Percentiles rank a stretch among this genome's conserved stretches.
These are phyloP conservation scores for Aspergillus sp. DNA, from an alignment of 2,329 filamentous ascomycete genomes.

Conservation along the genomic window DNA sequence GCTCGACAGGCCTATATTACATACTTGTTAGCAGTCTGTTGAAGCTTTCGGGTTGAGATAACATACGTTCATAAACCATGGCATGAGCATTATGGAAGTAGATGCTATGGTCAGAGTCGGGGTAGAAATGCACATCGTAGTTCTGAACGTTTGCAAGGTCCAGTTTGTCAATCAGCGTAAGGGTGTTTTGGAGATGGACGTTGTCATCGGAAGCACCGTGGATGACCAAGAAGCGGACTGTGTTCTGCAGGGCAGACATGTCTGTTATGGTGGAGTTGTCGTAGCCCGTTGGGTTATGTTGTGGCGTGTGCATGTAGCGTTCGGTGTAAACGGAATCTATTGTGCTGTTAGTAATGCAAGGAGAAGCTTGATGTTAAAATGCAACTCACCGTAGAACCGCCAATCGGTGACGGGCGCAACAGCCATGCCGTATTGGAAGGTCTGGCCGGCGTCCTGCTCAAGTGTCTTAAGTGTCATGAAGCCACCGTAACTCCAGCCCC, in stretches of 20 bases:
- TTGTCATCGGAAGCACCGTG: constrained; percentile 97
- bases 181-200: constrained; percentile 93
- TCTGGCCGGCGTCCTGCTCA: constrained; percentile 84
- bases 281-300: constrained; percentile 80
- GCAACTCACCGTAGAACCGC: constrained; percentile 75
- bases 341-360: background rate
- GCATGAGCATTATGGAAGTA: constrained; percentile 90
- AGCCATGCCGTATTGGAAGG: constrained; percentile 96
- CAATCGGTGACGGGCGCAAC: constrained; percentile 99
- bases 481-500: constrained; percentile 98
- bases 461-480: constrained; percentile 95
- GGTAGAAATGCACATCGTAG: constrained; percentile 96
- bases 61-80: constrained; percentile 90
- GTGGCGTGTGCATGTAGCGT: constrained; percentile 94
- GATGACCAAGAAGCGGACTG: constrained; percentile 90
- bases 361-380: background rate
- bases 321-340: constrained; percentile 44
- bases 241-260: constrained; percentile 71
- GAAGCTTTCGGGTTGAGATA: too few relatives aligned
- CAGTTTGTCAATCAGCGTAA: constrained; percentile 83
- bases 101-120: constrained; percentile 93
- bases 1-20: constrained; percentile 54
- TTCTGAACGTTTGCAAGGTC: constrained; percentile 83
- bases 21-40: background rate
- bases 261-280: constrained; percentile 74